Evolutionary conservation across 2,329 filamentous ascomycete genomes (phyloP).

Genomic region (Fusarium sp.): DNA sequence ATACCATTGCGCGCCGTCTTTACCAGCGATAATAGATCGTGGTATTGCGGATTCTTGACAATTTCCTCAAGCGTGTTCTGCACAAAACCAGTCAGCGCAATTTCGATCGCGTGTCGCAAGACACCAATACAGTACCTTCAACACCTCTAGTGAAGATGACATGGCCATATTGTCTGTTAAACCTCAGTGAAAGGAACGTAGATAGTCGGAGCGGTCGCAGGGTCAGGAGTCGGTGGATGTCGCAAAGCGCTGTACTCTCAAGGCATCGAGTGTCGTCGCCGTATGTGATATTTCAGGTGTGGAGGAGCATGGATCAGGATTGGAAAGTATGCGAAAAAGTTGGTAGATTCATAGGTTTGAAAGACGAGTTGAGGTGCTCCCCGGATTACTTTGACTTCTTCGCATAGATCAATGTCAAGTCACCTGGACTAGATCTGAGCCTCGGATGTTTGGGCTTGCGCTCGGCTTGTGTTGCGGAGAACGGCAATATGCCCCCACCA

Average conservation of each 20-base stretch:
- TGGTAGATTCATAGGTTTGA: slow-evolving; percentile 23
- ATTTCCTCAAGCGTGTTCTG: slow-evolving; percentile 80
- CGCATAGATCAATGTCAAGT: slow-evolving; percentile 26
- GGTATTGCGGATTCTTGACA: slow-evolving; percentile 84
- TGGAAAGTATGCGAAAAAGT: slow-evolving; percentile 24
- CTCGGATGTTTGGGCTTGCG: slow-evolving; percentile 38
- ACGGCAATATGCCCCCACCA: slow-evolving; percentile 22
- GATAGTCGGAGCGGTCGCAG: slow-evolving; percentile 19
- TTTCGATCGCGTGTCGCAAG: not conserved
- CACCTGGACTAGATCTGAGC: slow-evolving; percentile 40
- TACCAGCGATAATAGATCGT: slow-evolving; percentile 84
- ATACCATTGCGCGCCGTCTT: slow-evolving; percentile 97
- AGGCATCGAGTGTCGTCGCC: slow-evolving; percentile 33
- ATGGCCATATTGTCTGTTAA: slow-evolving; percentile 45
- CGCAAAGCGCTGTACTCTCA: slow-evolving; percentile 13
- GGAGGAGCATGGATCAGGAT: slow-evolving; percentile 9
- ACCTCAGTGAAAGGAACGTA: slow-evolving; percentile 41
- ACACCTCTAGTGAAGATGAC: slow-evolving; percentile 45
- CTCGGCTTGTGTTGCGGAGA: slow-evolving; percentile 44
- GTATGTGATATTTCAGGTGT: slow-evolving; percentile 10
- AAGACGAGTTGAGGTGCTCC: slow-evolving; percentile 13
- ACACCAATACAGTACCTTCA: slow-evolving; percentile 45
- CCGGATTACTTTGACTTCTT: slow-evolving; percentile 1
- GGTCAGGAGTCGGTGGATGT: slow-evolving; percentile 16
- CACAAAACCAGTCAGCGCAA: slow-evolving; percentile 26